A percentile compares a stretch with the other conserved stretches of the same genome.
These are phyloP conservation scores for Penicillium malachiteum DNA, from an alignment of 495 filamentous ascomycete genomes.

Conservation along the genomic window DNA sequence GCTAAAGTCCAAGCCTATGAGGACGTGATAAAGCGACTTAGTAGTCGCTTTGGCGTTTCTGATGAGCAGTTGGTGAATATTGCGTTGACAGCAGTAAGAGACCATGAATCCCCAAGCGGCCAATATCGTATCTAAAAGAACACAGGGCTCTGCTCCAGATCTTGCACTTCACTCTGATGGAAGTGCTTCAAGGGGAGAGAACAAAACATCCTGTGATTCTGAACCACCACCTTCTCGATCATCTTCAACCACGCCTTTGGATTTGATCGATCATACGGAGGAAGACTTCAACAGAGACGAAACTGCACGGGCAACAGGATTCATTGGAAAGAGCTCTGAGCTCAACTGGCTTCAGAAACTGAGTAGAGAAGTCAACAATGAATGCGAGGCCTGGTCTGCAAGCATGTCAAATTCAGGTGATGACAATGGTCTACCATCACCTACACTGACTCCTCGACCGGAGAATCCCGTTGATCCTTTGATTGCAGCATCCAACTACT, in stretches of 20 bases:
- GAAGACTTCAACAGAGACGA: conserved; percentile 59
- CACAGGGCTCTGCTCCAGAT: conserved; percentile 28
- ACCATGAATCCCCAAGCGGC: too few relatives aligned
- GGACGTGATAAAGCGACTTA: conserved; percentile 39
- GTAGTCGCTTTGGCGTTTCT: conserved; percentile 37
- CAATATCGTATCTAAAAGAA: not conserved
- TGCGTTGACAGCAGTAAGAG: conserved; percentile 33
- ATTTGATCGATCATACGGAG: conserved; percentile 52
- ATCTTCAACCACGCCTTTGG: conserved; percentile 44
- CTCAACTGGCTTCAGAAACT: conserved; percentile 57
- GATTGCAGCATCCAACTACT: conserved; percentile 41
- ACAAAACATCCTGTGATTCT: conserved; percentile 6
- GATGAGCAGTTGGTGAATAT: conserved; percentile 41
- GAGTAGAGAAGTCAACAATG: conserved; percentile 32
- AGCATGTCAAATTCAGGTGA: conserved; percentile 17
- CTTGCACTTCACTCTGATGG: conserved; percentile 18
- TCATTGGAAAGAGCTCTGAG: conserved; percentile 61
- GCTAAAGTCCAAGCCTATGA: conserved; percentile 52
- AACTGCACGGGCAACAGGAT: conserved; percentile 48
- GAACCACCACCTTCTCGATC: conserved; percentile 21
- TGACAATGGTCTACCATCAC: conserved; percentile 26
- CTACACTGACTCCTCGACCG: conserved; percentile 24
- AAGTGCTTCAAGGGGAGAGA: not conserved
- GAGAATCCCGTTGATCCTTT: conserved; percentile 27
- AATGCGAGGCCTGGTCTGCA: conserved; percentile 25